Conservation (phyloP, 176 grass and related monocot species). For the Typha latifolia region DNA sequence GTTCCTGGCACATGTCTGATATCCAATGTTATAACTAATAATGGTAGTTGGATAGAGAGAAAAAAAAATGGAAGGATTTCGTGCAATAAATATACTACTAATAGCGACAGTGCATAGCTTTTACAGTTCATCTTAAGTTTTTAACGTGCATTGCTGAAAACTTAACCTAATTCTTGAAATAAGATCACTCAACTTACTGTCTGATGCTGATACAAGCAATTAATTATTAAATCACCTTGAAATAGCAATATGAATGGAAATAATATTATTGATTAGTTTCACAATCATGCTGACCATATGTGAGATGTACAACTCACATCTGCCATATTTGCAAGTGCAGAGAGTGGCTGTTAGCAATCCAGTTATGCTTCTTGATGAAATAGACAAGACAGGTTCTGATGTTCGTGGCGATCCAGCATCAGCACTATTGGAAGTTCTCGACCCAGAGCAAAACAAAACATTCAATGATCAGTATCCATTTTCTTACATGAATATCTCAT, state of each 20-base stretch:
- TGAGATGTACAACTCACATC: conserved; percentile 3
- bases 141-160: too few relatives aligned
- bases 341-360: conserved; percentile 94
- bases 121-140: too few relatives aligned
- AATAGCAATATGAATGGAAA: not conserved
- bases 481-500: conserved; percentile 14
- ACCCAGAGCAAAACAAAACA: conserved; percentile 85
- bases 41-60: too few relatives aligned
- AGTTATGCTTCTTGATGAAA: conserved; percentile 98
- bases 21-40: too few relatives aligned
- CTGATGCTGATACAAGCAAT: not conserved
- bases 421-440: conserved; percentile 97
- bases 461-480: conserved; percentile 99
- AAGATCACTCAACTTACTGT: not conserved
- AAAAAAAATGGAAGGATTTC: too few relatives aligned
- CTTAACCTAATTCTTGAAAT: too few relatives aligned
- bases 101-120: too few relatives aligned
- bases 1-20: too few relatives aligned
- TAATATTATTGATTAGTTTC: not conserved
- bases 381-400: conserved; percentile 99
- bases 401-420: conserved; percentile 95
- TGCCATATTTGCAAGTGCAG: conserved; percentile 31
- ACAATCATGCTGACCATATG: not conserved
- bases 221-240: conserved; percentile 7
- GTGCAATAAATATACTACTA: too few relatives aligned